Evolutionary conservation across 2,329 filamentous ascomycete genomes (phyloP), one percentile per base, ranked within the genome.

Genomic region (Cladophialophora yegresii): DNA sequence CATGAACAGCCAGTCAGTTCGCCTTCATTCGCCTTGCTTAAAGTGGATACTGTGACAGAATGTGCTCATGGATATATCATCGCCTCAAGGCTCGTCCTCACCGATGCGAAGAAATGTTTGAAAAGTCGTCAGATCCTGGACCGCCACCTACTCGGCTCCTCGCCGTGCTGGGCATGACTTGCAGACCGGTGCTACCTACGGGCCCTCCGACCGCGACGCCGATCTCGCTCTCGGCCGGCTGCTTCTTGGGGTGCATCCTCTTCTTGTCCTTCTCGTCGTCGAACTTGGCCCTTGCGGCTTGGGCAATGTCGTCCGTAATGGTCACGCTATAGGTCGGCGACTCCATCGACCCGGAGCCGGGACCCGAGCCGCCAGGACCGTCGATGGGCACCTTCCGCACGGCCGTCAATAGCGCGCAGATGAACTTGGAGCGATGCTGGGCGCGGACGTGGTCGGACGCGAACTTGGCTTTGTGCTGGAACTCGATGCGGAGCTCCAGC

Each of bases 401-500:
- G 5, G 67, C 67, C n/a, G 61, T 53, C 26, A 69, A 45, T 30
- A 69, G 33, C 9, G 58, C 67, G 32, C 67, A 69, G 32, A 67
- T 61, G 60, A 69, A 69, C 54, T 67, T 67, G 54, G 43, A 62
- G 62, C 65, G 67, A 28, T 62, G 67, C 26, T 60, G 58, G 2
- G 65, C 58, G 4, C 67, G 65, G 12, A 61, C 33, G 26, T 50
- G 49, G 0, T 64, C 22, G 13, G 60, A 59, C 6, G 57, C 32
- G 26, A 40, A 61, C 20, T 63, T 55, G 20, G 20, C 26, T 60
- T 76, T 76, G 61, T 76, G 73, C 53, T 65, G 64, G 62, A 76
- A 73, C 54, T 75, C 73, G 43, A 76, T 71, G 20, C 70, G 62
- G 8, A 77, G 64, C 16, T 76, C 73, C 4, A 77, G 66, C 49